Conservation (phyloP, 2,329 filamentous ascomycete genomes). For the Dactylellina leptospora region DNA sequence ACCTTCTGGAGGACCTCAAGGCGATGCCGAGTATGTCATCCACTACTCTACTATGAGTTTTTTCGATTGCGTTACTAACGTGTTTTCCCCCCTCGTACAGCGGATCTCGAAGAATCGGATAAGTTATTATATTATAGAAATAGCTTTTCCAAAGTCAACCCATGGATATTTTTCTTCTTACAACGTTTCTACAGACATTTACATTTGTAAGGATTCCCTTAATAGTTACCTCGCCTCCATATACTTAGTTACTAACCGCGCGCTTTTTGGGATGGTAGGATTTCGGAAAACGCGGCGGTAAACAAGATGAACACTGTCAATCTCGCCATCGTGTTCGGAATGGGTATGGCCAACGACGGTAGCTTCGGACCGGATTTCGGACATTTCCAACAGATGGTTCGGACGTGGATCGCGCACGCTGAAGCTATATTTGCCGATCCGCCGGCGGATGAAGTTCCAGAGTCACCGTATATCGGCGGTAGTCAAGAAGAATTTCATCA, state of each 20-base stretch:
- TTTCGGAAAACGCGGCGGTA: conserved; percentile 55
- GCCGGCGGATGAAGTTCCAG: conserved; percentile 38
- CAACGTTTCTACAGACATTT: conserved; percentile 57
- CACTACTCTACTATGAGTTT: background rate
- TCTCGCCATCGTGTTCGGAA: conserved; percentile 58
- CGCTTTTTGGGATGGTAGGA: conserved; percentile 54
- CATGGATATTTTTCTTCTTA: conserved; percentile 57
- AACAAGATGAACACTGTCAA: conserved; percentile 58
- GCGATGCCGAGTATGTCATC: conserved; percentile 68
- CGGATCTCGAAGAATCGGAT: conserved; percentile 42
- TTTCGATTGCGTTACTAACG: conserved; percentile 19
- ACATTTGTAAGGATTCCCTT: conserved; percentile 47
- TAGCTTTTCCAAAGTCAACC: conserved; percentile 51
- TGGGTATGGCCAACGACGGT: conserved; percentile 57
- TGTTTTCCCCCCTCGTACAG: conserved; percentile 54
- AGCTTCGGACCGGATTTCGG: conserved; percentile 57
- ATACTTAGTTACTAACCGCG: background rate
- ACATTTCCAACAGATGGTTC: conserved; percentile 57
- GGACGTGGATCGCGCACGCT: conserved; percentile 56
- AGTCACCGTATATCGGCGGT: conserved; percentile 41
- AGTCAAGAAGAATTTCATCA: conserved; percentile 40
- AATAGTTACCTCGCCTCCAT: background rate
- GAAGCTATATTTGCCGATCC: conserved; percentile 56
- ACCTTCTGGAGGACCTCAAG: conserved; percentile 71
- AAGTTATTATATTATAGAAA: conserved; percentile 47